These are phyloP conservation scores for Candida takata DNA, from an alignment of 805 yeast genomes.

Conservation along the genomic window DNA sequence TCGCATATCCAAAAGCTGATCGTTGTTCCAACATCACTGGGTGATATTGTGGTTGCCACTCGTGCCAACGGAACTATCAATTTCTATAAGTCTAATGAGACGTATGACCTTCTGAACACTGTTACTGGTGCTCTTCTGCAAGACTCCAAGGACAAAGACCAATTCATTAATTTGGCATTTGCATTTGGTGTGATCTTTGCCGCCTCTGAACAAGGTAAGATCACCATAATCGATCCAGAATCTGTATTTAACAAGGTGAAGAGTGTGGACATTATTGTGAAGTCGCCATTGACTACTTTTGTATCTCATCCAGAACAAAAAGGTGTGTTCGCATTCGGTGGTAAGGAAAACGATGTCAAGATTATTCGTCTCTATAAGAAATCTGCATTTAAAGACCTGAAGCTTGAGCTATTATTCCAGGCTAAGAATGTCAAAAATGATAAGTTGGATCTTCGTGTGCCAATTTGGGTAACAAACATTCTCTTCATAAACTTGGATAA, in stretches of 20 bases:
- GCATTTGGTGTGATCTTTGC: constrained; percentile 24
- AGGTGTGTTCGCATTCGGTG: constrained; percentile 72
- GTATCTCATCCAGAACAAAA: constrained; percentile 38
- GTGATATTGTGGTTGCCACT: constrained; percentile 33
- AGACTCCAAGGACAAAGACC: constrained; percentile 24
- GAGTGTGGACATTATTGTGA: constrained; percentile 24
- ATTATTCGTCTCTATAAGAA: constrained; percentile 25
- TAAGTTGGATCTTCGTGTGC: constrained; percentile 71
- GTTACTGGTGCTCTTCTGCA: constrained; percentile 7
- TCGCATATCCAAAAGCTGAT: constrained; percentile 33
- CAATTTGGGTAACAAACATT: constrained; percentile 68
- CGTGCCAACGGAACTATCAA: constrained; percentile 40
- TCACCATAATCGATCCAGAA: constrained; percentile 24
- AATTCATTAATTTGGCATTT: constrained; percentile 31
- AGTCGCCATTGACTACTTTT: constrained; percentile 44
- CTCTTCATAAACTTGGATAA: constrained; percentile 33
- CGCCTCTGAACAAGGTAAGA: constrained; percentile 30
- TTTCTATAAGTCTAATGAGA: constrained; percentile 29
- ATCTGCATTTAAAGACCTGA: constrained; percentile 10
- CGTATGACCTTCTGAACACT: constrained; percentile 19
- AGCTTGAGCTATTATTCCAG: constrained; percentile 41
- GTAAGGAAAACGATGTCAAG: constrained; percentile 70
- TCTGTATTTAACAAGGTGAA: constrained; percentile 9
- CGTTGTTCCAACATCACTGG: constrained; percentile 28
- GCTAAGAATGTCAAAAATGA: constrained; percentile 83